Conservation (phyloP, 2,329 filamentous ascomycete genomes). For the Tolypocladium sp. region DNA sequence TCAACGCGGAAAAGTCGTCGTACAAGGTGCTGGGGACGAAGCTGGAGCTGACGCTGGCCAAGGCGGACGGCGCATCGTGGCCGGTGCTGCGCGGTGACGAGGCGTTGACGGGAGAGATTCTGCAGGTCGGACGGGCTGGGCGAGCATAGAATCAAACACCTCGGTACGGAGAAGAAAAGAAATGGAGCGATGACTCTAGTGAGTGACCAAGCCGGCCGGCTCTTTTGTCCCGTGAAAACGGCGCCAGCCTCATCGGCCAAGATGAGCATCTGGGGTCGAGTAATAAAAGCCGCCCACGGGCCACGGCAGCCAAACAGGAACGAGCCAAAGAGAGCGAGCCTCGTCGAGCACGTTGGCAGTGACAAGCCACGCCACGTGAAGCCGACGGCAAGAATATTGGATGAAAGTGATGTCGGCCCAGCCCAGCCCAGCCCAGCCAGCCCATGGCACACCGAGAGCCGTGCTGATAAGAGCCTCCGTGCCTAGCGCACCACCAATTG, state of each 20-base stretch:
- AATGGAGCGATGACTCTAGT: background rate
- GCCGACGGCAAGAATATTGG: background rate
- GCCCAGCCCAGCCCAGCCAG: background rate
- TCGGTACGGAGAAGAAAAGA: background rate
- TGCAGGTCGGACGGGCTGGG: conserved; percentile 80
- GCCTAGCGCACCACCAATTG: background rate
- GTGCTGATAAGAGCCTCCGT: background rate
- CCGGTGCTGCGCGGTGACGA: conserved; percentile 77
- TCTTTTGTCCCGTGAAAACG: background rate
- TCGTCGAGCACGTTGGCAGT: background rate
- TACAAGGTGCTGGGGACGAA: conserved; percentile 85
- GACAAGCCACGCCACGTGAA: background rate
- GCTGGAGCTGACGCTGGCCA: conserved; percentile 67
- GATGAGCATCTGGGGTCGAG: background rate
- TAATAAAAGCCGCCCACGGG: background rate
- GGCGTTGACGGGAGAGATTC: conserved; percentile 59
- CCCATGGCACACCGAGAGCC: background rate
- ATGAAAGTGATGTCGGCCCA: background rate
- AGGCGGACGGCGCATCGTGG: conserved; percentile 72
- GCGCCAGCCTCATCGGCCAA: background rate
- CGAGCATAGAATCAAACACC: conserved; percentile 2
- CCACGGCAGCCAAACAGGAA: background rate
- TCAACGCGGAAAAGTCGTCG: conserved; percentile 65
- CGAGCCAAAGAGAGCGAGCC: background rate
- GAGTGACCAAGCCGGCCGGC: background rate